phyloP scores from a whole-genome alignment of 2,329 filamentous ascomycete genomes.

The Akanthomyces uredinophilus region DNA sequence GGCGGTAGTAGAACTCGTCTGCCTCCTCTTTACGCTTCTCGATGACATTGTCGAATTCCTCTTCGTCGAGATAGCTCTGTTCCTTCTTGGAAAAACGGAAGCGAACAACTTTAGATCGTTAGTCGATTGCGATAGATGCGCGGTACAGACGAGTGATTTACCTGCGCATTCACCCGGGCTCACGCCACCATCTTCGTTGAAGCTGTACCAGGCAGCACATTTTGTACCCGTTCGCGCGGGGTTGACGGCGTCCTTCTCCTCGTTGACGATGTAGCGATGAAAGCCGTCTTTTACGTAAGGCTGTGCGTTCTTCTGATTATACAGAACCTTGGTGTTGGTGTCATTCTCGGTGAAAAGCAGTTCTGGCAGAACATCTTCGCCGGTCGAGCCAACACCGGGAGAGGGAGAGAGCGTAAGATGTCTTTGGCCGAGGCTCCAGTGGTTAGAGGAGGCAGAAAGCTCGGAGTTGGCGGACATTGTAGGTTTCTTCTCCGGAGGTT shows the following conservation, averaged over 20 bases:
- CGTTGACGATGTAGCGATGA: conserved; percentile 79
- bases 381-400: conserved; percentile 71
- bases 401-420: conserved; percentile 85
- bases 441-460: conserved; percentile 68
- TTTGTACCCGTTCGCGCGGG: conserved; percentile 79
- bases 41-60: conserved; percentile 84
- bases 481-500: conserved; percentile 71
- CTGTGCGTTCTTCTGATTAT: conserved; percentile 70
- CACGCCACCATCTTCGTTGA: conserved; percentile 85
- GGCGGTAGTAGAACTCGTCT: conserved; percentile 90
- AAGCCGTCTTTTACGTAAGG: conserved; percentile 94
- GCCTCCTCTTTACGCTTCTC: conserved; percentile 83
- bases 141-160: conserved; percentile 39
- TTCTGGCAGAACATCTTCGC: conserved; percentile 78
- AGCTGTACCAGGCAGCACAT: conserved; percentile 84
- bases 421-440: conserved; percentile 74
- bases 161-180: conserved; percentile 87
- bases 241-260: conserved; percentile 76
- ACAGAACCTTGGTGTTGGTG: conserved; percentile 76
- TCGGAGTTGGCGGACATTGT: conserved; percentile 63
- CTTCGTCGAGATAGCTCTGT: conserved; percentile 81
- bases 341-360: conserved; percentile 95
- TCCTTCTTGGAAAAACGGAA: conserved; percentile 77
- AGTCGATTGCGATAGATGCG: conserved; percentile 23
- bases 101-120: conserved; percentile 61